phyloP scores from a whole-genome alignment of 2,329 filamentous ascomycete species.

The Fusarium brevicatenulatum region DNA sequence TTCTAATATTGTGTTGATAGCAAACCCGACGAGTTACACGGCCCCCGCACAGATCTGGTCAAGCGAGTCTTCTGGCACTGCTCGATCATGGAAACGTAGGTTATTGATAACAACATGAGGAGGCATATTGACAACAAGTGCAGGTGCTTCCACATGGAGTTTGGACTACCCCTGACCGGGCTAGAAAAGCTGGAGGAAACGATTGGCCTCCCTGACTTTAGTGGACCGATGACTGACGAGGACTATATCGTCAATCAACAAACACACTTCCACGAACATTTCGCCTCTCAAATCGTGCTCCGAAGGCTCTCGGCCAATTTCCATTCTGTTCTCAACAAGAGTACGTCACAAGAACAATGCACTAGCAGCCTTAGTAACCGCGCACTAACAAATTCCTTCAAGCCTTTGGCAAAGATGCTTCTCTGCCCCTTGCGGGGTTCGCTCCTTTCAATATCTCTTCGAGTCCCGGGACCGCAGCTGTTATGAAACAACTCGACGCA shows the following conservation, averaged over 20 bases:
- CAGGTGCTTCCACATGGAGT: slow-evolving; percentile 66
- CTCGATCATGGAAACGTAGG: slow-evolving; percentile 44
- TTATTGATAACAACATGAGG: neutral
- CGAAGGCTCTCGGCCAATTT: slow-evolving; percentile 63
- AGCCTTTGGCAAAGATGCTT: slow-evolving; percentile 35
- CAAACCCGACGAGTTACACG: slow-evolving; percentile 40
- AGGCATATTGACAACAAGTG: slow-evolving; percentile 18
- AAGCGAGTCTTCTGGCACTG: slow-evolving; percentile 45
- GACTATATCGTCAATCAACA: slow-evolving; percentile 60
- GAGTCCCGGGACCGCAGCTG: slow-evolving; percentile 37
- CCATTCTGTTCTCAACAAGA: slow-evolving; percentile 61
- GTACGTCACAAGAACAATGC: slow-evolving; percentile 51
- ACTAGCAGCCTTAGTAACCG: neutral
- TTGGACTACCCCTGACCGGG: slow-evolving; percentile 66
- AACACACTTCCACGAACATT: slow-evolving; percentile 67
- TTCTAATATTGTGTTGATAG: slow-evolving; percentile 26
- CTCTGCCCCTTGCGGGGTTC: slow-evolving; percentile 28
- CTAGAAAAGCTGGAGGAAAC: slow-evolving; percentile 62
- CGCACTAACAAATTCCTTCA: slow-evolving; percentile 10
- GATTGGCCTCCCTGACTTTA: slow-evolving; percentile 66
- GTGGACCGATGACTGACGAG: slow-evolving; percentile 57
- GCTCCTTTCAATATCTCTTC: slow-evolving; percentile 25
- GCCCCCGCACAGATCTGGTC: slow-evolving; percentile 39
- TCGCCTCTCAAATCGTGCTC: slow-evolving; percentile 68
- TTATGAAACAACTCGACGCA: slow-evolving; percentile 61